Base-by-base conservation (phyloP, 768 basidiomycete genomes). In the Dentipellis fragilis region DNA sequence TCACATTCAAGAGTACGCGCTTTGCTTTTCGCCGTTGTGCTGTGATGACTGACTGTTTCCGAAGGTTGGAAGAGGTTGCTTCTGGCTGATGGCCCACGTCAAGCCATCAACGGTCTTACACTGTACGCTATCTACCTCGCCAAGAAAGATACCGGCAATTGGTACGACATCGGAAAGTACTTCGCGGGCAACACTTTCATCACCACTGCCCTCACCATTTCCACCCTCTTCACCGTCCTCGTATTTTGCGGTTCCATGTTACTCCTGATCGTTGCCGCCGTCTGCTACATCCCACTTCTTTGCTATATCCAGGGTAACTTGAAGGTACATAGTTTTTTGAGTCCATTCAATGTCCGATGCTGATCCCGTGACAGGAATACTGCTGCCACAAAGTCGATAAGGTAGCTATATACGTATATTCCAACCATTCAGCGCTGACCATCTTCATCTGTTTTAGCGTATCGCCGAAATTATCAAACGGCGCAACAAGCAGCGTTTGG, bases 331-430 rank as follows among this genome's bases (percentile, higher is more conserved):
- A 35, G 37, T 23, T 19, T 45, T 22, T n/a, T 6, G 48, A 35
- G 7, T 22, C 8, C 36, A 19, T 47, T 49, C 12, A 10, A 53
- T 35, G 49, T 56, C 29, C 57, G 62, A 38, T 57, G 42, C 58
- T 47, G 22, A 47, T 38, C 42, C 11, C 45, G 12, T 19, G 47
- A 12, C 60, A 91, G 86, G 95, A 99, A 78, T 97, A 96, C 72
- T 91, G 90, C 70, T 97, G 94, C 68, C 92, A 98, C 75, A 96
- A 97, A 71, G 92, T 97, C 51, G 95, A 99, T 75, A 97, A 97
- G 82, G 89, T 91, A 66, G 55, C 64, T 58, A 23, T 34, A 4
- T 17, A 49, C 29, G 35, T 55, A 22, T 17, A 7, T 29, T 42
- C 23, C 22, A 11, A 23, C 10, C n/a, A 49, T 17, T 4, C 46